Base-by-base conservation (phyloP, 305 asterid species). In the Fraxinus xanthoxyloides region DNA sequence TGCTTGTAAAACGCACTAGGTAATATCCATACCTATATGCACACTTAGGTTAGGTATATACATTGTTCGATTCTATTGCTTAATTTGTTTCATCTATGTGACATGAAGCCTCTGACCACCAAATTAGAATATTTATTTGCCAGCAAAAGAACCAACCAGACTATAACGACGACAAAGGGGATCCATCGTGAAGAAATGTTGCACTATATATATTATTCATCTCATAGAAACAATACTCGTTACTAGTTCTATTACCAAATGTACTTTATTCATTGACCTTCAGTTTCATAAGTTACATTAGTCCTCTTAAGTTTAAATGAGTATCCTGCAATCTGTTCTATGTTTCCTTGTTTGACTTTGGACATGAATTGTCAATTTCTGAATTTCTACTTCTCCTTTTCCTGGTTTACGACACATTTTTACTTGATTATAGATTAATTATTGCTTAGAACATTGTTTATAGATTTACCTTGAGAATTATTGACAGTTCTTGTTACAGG, bases 401-500 rank as follows among this genome's bases (percentile, higher is more conserved):
- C 72, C n/a, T 63, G 72, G 72, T 63, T 63, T 8, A 63, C 32
- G 2, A 1, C 72, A 3, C 70, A 8, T 8, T 32, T 79, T 67
- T 67, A 35, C 77, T 76, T 72, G 15, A 63, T 19, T 48, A 48
- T 77, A 79, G 65, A 73, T 70, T 43, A 5, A 54, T 40, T 76
- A 63, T 34, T 56, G 48, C 23, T 72, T 72, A 61, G 31, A 54
- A 54, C 74, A 74, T 79, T 28, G 65, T 26, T 35, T 30, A 48
- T 19, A 75, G 32, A 67, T 56, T 75, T 3, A 79, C 82, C 13
- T 30, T 40, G 72, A 40, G 73, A 72, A 36, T 76, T 48, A 72
- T 65, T 35, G 32, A 63, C 73, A 46, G 3, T 72, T 85, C 7
- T 80, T 19, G 51, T 85, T 85, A 56, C 89, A 95, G 99, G 98